These are phyloP conservation scores for Jatropha multifida DNA, from an alignment of 441 rosid species.

Conservation along the genomic window DNA sequence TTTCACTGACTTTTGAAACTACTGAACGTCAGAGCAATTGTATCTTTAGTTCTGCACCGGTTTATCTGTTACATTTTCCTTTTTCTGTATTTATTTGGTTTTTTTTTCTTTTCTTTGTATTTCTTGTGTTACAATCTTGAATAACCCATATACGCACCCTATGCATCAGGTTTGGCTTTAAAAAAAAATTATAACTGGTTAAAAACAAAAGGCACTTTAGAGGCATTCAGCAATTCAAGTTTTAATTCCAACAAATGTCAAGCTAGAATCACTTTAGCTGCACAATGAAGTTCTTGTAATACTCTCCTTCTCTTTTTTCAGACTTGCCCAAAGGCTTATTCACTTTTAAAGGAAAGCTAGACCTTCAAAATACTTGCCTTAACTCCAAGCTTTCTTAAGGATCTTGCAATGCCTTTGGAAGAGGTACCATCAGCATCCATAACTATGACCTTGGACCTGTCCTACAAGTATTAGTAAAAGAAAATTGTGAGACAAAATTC, in stretches of 20 bases:
- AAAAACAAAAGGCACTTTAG: background rate
- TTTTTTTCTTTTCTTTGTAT: background rate
- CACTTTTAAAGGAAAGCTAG: constrained; percentile 8
- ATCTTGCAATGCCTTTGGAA: constrained; percentile 90
- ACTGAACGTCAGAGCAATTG: background rate
- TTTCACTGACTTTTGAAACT: background rate
- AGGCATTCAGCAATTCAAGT: constrained; percentile 1
- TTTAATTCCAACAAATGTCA: background rate
- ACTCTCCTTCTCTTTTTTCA: constrained; percentile 8
- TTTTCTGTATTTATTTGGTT: background rate
- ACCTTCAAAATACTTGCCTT: constrained; percentile 52
- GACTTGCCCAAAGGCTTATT: constrained; percentile 1
- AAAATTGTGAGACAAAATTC: constrained; percentile 34
- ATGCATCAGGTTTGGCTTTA: background rate
- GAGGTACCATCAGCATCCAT: constrained; percentile 91
- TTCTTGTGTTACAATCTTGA: background rate
- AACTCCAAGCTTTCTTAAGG: constrained; percentile 82
- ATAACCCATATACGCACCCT: background rate
- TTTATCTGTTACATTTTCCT: background rate
- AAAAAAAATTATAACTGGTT: background rate
- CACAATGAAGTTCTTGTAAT: background rate
- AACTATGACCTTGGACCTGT: constrained; percentile 90
- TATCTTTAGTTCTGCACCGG: background rate
- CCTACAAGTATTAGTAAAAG: constrained; percentile 66
- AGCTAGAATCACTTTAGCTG: background rate